A percentile compares a stretch with the other conserved stretches of the same genome.
Conservation (phyloP, 2,329 filamentous ascomycete genomes). For the Canariomyces notabilis region DNA sequence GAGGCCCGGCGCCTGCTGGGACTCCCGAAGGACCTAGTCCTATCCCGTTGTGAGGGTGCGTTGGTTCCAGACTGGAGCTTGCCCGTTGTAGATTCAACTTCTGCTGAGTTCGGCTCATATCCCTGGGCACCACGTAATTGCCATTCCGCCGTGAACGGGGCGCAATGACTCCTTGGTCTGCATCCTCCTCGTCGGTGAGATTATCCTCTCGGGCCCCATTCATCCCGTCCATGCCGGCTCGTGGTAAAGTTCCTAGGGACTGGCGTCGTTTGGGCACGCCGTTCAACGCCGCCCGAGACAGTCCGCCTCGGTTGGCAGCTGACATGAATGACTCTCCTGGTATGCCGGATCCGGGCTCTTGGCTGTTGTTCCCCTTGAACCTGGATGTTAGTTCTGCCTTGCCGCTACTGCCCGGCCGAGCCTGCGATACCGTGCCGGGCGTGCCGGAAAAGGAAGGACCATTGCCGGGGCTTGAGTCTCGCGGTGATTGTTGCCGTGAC, state of each 20-base stretch:
- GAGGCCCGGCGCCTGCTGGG: constrained; percentile 39
- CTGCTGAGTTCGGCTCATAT: constrained; percentile 66
- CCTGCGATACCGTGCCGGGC: constrained; percentile 15
- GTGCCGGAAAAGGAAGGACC: constrained; percentile 25
- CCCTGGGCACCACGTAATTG: constrained; percentile 40
- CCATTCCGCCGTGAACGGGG: constrained; percentile 31
- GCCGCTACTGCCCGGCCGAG: constrained; percentile 38
- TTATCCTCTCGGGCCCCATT: constrained; percentile 5
- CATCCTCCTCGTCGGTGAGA: constrained; percentile 35
- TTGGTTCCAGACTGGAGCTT: constrained; percentile 64
- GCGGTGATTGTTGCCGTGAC: constrained; percentile 36
- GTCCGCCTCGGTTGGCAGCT: constrained; percentile 10
- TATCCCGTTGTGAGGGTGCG: constrained; percentile 39
- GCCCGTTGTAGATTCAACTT: constrained; percentile 71
- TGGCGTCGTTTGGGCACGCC: constrained; percentile 36
- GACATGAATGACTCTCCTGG: constrained; percentile 35
- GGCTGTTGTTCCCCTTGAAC: constrained; percentile 44
- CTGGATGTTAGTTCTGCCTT: constrained; percentile 51
- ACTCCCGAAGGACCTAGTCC: constrained; percentile 30
- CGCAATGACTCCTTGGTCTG: constrained; percentile 28
- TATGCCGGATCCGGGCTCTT: constrained; percentile 43
- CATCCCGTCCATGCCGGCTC: constrained; percentile 19
- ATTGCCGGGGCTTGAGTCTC: constrained; percentile 23
- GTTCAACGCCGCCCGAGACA: constrained; percentile 19
- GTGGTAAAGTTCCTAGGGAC: constrained; percentile 37